phyloP scores from a whole-genome alignment of 2,329 filamentous ascomycete species.

The Colletotrichum aenigma region DNA sequence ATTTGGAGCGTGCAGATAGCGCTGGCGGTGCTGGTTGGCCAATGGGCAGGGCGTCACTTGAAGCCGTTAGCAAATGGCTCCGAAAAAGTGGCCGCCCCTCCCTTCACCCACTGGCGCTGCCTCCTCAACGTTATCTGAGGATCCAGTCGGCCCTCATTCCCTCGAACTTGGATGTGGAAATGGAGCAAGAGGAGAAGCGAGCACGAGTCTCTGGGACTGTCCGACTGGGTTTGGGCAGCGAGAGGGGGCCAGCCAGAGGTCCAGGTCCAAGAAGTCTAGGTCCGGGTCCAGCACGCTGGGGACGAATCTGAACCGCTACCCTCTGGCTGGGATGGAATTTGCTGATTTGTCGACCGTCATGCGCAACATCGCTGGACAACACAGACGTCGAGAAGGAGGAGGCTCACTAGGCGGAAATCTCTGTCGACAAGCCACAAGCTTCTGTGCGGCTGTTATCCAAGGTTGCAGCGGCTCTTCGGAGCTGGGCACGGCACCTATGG shows the following conservation, averaged over 20 bases:
- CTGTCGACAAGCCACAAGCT: not conserved
- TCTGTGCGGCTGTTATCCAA: not conserved
- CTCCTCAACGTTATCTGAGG: constrained; percentile 15
- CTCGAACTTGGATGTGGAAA: constrained; percentile 6
- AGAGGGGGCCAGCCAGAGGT: not conserved
- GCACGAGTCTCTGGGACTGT: constrained; percentile 10
- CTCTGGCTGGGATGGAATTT: not conserved
- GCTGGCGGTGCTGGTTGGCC: constrained; percentile 13
- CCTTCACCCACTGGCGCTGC: not conserved
- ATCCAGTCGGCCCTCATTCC: not conserved
- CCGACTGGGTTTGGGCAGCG: not conserved
- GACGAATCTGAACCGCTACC: not conserved
- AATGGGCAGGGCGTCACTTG: constrained; percentile 9
- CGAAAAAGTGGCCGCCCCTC: constrained; percentile 14
- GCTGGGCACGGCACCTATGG: constrained; percentile 4
- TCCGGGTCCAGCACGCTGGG: not conserved
- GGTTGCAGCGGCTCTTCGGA: not conserved
- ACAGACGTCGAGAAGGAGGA: not conserved
- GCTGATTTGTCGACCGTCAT: not conserved
- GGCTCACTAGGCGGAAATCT: not conserved
- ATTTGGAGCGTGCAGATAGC: constrained; percentile 13
- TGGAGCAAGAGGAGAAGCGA: not conserved
- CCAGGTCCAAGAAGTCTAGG: not conserved
- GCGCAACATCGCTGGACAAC: not conserved
- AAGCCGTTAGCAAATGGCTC: constrained; percentile 20